phyloP scores from a whole-genome alignment of 768 basidiomycete genomes.

The Melanogaster broomeanus region DNA sequence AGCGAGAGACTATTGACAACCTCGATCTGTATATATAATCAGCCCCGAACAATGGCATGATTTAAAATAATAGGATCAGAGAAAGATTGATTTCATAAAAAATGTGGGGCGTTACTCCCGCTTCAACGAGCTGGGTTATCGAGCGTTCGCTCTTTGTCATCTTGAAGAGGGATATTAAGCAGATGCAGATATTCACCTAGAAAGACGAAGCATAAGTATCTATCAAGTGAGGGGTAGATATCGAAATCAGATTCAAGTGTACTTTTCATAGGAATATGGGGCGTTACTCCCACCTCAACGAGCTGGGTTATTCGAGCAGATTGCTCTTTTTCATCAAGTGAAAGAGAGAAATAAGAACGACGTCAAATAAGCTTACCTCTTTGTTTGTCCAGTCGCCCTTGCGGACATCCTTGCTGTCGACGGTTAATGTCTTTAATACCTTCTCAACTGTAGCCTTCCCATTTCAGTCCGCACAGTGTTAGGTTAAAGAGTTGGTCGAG shows the following conservation, averaged over 20 bases:
- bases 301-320: conserved; percentile 92
- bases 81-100: conserved; percentile 20
- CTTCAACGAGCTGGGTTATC: conserved; percentile 91
- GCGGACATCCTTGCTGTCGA: conserved; percentile 86
- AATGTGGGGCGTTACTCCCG: conserved; percentile 77
- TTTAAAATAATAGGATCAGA: neutral
- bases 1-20: conserved; percentile 87
- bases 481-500: neutral
- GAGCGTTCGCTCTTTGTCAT: conserved; percentile 75
- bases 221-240: neutral
- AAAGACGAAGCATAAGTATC: conserved; percentile 7
- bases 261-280: conserved; percentile 76
- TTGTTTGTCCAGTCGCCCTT: conserved; percentile 95
- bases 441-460: conserved; percentile 82
- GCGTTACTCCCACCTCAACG: conserved; percentile 94
- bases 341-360: conserved; percentile 8
- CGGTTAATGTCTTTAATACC: conserved; percentile 73
- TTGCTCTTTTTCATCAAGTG: conserved; percentile 75
- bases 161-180: conserved; percentile 9
- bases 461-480: conserved; percentile 14
- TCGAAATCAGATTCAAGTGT: conserved; percentile 43
- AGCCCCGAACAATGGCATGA: conserved; percentile 7
- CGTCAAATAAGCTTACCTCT: conserved; percentile 64
- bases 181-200: conserved; percentile 21
- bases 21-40: conserved; percentile 62